Evolutionary conservation across 805 yeast genomes (phyloP).

Genomic region (Nakazawaea ishiwadae): DNA sequence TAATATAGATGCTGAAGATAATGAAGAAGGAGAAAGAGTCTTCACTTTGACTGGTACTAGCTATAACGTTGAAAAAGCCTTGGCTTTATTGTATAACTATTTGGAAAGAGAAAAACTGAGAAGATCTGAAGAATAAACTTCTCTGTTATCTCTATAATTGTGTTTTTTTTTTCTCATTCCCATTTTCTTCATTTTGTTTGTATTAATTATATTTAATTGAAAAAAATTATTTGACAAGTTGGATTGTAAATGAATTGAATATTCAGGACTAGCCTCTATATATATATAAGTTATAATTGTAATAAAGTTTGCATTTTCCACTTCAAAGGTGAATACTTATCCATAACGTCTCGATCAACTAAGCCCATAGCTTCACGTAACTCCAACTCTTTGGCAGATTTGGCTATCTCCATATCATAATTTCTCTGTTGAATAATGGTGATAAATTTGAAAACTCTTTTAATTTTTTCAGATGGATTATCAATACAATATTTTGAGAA

Average conservation of each 20-base stretch:
- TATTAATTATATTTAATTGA: slow-evolving; percentile 1
- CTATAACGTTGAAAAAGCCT: slow-evolving; percentile 53
- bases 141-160: neutral
- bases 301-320: slow-evolving; percentile 18
- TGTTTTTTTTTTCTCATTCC: neutral
- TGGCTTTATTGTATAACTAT: slow-evolving; percentile 48
- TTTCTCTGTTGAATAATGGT: slow-evolving; percentile 22
- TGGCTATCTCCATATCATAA: slow-evolving; percentile 17
- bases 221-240: neutral
- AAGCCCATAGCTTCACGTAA: slow-evolving; percentile 4
- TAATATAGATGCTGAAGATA: slow-evolving; percentile 66
- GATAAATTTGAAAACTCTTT: slow-evolving; percentile 24
- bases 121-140: slow-evolving; percentile 13
- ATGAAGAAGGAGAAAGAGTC: slow-evolving; percentile 56
- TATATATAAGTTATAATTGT: too few species aligned
- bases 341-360: neutral
- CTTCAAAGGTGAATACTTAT: slow-evolving; percentile 14
- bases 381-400: slow-evolving; percentile 5
- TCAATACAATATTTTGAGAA: slow-evolving; percentile 19
- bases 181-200: neutral
- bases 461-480: slow-evolving; percentile 20
- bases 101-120: slow-evolving; percentile 52
- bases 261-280: too few species aligned
- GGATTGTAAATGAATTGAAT: neutral
- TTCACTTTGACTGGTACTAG: slow-evolving; percentile 67